A percentile compares a stretch with the other conserved stretches of the same genome.
These are phyloP conservation scores for Neltuma alba DNA, from an alignment of 306 rosid genomes.

Conservation along the genomic window DNA sequence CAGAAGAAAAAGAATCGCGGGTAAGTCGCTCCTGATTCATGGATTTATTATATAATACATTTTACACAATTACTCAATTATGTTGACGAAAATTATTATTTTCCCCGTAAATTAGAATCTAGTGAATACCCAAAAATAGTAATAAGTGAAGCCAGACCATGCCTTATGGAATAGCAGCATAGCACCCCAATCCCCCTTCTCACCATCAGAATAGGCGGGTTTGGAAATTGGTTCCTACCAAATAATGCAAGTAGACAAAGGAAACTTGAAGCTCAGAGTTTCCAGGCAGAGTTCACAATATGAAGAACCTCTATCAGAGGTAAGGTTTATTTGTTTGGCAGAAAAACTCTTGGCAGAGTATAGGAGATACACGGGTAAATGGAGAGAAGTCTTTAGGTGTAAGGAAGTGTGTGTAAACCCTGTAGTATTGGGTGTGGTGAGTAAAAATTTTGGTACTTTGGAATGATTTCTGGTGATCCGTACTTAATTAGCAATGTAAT, in stretches of 20 bases:
- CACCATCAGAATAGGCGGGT: background rate
- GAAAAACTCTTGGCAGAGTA: background rate
- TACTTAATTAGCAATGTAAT: background rate
- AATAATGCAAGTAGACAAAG: background rate
- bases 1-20: slow-evolving; percentile 71
- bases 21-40: slow-evolving; percentile 38
- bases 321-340: background rate
- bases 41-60: background rate
- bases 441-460: background rate
- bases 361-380: background rate
- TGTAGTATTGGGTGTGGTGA: background rate
- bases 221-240: background rate
- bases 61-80: slow-evolving; percentile 2
- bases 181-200: background rate
- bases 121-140: background rate
- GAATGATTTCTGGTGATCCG: background rate
- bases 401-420: background rate
- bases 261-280: background rate
- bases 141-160: background rate
- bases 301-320: background rate
- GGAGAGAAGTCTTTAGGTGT: background rate
- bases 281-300: background rate
- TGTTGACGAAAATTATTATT: background rate
- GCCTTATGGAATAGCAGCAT: background rate
- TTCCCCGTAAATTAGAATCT: background rate